Conservation (phyloP, 1,284 basidiomycete species). For the Lentinula novae-zelandiae region DNA sequence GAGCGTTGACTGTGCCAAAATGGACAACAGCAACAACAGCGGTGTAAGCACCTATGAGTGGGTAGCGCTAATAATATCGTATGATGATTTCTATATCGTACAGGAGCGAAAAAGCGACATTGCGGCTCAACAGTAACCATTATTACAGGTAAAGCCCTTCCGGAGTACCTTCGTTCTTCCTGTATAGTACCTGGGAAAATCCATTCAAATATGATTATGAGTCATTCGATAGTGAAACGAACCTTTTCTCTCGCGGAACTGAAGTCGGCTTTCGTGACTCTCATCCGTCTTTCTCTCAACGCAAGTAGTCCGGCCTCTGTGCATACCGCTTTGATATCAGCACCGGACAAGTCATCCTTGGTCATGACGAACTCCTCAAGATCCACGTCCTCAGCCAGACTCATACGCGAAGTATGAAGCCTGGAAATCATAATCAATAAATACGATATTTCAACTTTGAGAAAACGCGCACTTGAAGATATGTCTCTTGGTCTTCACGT, state of each 20-base stretch:
- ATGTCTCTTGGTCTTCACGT: conserved; percentile 95
- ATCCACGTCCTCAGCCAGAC: conserved; percentile 87
- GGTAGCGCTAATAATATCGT: too few relatives aligned
- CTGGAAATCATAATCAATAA: conserved; percentile 31
- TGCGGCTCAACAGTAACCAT: not conserved
- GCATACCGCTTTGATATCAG: conserved; percentile 97
- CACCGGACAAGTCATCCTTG: conserved; percentile 96
- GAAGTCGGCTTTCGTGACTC: conserved; percentile 92
- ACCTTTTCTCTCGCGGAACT: conserved; percentile 88
- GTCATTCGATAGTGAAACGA: not conserved
- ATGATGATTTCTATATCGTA: too few relatives aligned
- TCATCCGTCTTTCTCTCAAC: conserved; percentile 92
- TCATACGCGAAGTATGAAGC: conserved; percentile 97
- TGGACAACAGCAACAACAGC: too few relatives aligned
- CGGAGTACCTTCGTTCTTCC: conserved; percentile 92
- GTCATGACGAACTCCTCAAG: conserved; percentile 95
- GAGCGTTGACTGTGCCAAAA: too few relatives aligned
- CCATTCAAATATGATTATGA: conserved; percentile 13
- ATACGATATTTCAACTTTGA: not conserved
- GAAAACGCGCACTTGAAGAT: conserved; percentile 77
- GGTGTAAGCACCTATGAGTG: too few relatives aligned
- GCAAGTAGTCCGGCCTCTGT: conserved; percentile 96
- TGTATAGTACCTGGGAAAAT: conserved; percentile 68
- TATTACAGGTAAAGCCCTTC: conserved; percentile 75
- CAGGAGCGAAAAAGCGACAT: not conserved